Evolutionary conservation across 345 rosid species (phyloP), one percentile per base, ranked within the genome.

Genomic region (Eutrema heterophyllum): DNA sequence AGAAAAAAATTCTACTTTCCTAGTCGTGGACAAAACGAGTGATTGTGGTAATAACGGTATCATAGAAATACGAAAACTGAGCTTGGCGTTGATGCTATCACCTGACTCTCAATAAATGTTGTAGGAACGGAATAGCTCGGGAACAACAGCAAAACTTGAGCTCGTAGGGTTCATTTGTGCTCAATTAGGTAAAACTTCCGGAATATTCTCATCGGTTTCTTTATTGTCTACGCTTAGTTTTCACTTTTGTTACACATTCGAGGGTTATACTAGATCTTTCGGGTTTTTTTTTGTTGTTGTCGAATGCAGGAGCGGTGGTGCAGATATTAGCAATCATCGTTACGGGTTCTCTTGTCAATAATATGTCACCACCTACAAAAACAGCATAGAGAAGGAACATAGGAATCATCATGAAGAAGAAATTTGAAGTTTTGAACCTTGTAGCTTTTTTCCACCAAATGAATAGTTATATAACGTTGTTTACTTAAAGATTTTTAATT

Each of bases 321-420:
- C 89, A 89, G 64, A 66, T 89, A 27, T 38, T 80, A 16, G 69
- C 77, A 10, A 66, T 82, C 43, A 48, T 71, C 39, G 83, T 83
- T 11, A 62, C 77, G n/a, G 69, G 59, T 44, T 84, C 86, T 4
- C 86, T 89, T 36, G 68, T 84, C 43, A 72, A 69, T 64, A 87
- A 89, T 64, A 89, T 91, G 96, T 87, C 97, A 74, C 97, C 91
- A 3, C 93, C 91, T 43, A 86, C 87, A 60, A 89, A 78, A 82
- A 15, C 80, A 52, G 74, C 48, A 62, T 76, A 76, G 70, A 21
- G 64, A 62, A 15, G 56, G 24, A 36, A 35, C 21, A 14, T 38
- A n/a, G 56, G 58, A 57, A 18, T 16, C 27, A 5, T 53, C 53
- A 49, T 39, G 60, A 74, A 49, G 41, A 65, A 33, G 56, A 36